phyloP scores from a whole-genome alignment of 2,329 filamentous ascomycete species.

The Lasiodiplodia sp. region DNA sequence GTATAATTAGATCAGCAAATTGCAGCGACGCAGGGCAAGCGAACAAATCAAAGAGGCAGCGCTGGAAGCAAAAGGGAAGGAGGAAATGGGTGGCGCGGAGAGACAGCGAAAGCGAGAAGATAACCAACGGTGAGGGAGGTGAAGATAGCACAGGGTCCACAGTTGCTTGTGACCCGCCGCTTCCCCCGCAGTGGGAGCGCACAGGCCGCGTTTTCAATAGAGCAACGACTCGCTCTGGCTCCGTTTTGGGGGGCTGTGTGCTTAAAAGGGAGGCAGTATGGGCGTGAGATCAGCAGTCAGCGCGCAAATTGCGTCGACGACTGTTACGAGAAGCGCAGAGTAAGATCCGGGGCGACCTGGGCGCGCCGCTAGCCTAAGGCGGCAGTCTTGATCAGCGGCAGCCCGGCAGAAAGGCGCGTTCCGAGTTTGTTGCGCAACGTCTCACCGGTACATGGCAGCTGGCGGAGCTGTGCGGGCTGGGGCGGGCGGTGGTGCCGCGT shows the following conservation, averaged over 20 bases:
- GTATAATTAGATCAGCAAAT: constrained; percentile 3
- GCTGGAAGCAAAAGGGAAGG: background rate
- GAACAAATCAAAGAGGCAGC: background rate
- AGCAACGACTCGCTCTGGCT: background rate
- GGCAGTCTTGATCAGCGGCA: background rate
- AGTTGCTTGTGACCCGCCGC: background rate
- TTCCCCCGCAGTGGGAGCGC: constrained; percentile 16
- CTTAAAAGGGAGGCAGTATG: background rate
- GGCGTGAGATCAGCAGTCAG: background rate
- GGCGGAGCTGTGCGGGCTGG: constrained; percentile 1
- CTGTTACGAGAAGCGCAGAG: background rate
- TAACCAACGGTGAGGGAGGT: background rate
- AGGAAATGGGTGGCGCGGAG: background rate
- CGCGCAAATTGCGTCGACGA: background rate
- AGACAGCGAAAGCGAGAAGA: background rate
- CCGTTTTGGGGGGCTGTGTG: background rate
- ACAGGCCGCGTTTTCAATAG: constrained; percentile 19
- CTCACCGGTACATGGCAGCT: constrained; percentile 8
- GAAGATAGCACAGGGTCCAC: background rate
- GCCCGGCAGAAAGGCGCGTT: background rate
- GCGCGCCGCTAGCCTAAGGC: background rate
- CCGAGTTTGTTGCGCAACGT: constrained; percentile 12
- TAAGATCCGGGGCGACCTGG: constrained; percentile 5
- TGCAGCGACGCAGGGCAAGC: background rate
- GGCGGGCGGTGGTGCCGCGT: background rate